These are phyloP conservation scores for Colletotrichum phormii DNA, from an alignment of 2,329 filamentous ascomycete genomes.

Conservation along the genomic window DNA sequence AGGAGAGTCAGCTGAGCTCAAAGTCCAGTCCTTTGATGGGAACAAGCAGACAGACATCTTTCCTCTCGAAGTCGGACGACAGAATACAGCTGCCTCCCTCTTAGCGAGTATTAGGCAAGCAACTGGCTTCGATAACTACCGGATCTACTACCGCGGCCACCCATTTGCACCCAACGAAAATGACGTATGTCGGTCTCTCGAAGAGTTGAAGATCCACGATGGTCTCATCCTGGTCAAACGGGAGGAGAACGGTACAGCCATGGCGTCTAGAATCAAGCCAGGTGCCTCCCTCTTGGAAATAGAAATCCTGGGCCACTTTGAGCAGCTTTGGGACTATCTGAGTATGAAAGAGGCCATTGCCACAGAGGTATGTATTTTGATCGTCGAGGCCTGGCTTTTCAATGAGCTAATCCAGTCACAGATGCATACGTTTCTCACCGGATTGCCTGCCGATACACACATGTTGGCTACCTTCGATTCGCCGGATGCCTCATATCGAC, in stretches of 20 bases:
- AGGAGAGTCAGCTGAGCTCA: constrained; percentile 74
- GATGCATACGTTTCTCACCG: constrained; percentile 78
- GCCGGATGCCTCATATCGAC: constrained; percentile 61
- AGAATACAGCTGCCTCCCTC: constrained; percentile 78
- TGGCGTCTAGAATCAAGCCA: constrained; percentile 57
- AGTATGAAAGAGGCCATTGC: constrained; percentile 78
- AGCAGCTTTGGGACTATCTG: constrained; percentile 85
- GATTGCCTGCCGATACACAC: constrained; percentile 75
- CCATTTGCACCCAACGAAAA: constrained; percentile 71
- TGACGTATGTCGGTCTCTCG: constrained; percentile 71
- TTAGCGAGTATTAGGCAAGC: constrained; percentile 73
- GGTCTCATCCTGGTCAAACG: constrained; percentile 76
- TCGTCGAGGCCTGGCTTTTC: background rate
- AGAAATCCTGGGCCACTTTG: constrained; percentile 84
- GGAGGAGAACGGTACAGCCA: constrained; percentile 59
- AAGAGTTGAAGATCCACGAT: constrained; percentile 74
- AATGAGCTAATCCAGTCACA: constrained; percentile 44
- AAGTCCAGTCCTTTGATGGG: constrained; percentile 80
- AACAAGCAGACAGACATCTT: constrained; percentile 69
- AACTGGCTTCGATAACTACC: constrained; percentile 82
- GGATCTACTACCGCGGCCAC: constrained; percentile 76
- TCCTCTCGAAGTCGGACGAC: constrained; percentile 73
- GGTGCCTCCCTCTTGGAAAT: constrained; percentile 75
- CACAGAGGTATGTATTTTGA: constrained; percentile 64
- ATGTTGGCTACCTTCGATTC: constrained; percentile 70